phyloP scores from a whole-genome alignment of 148 eudicot species.

The Camellia sinensis region DNA sequence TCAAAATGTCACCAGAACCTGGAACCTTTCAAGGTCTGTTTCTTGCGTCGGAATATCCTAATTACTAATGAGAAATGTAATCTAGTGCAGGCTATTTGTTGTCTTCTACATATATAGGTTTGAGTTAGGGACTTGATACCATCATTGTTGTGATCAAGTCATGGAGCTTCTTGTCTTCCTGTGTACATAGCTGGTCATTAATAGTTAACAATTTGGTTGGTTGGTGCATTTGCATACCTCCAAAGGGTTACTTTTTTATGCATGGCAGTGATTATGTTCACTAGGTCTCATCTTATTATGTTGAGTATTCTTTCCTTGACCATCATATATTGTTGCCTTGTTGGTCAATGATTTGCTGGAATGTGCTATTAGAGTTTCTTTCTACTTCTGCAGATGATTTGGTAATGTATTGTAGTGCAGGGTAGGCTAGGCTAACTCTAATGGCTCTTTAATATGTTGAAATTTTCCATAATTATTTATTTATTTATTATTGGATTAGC shows the following conservation, averaged over 20 bases:
- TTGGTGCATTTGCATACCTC: conserved; percentile 6
- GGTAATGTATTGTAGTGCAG: background rate
- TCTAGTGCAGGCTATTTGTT: background rate
- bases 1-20: background rate
- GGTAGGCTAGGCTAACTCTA: background rate
- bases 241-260: background rate
- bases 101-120: conserved; percentile 5
- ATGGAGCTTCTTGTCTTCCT: background rate
- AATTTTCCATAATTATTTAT: background rate
- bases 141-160: background rate
- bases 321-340: background rate
- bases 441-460: background rate
- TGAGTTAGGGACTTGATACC: conserved; percentile 2
- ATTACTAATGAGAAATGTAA: conserved; percentile 4
- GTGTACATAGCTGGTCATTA: background rate
- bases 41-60: background rate
- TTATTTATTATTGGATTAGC: background rate
- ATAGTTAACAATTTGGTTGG: background rate
- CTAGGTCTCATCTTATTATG: background rate
- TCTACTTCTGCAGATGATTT: background rate
- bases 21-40: background rate
- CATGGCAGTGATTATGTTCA: background rate
- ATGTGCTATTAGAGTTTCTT: background rate
- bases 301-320: background rate
- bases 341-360: background rate